phyloP scores from a whole-genome alignment of 768 basidiomycete genomes.

The Lenzites betulinus region DNA sequence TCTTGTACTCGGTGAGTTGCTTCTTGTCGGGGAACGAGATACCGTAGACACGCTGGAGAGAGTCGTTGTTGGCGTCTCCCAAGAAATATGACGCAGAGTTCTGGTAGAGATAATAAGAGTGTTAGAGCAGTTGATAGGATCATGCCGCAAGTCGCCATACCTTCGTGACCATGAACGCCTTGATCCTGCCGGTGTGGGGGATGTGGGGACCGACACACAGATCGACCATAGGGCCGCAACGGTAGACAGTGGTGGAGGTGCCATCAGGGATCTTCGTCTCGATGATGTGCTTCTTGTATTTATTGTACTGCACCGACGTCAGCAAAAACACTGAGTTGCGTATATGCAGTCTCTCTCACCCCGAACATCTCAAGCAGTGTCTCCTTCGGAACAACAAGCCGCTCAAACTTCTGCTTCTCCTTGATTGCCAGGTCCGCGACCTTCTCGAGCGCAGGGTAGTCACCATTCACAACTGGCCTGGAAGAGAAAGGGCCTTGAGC shows the following conservation, averaged over 20 bases:
- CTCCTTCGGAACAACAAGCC: conserved; percentile 91
- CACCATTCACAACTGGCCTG: conserved; percentile 76
- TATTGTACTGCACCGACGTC: conserved; percentile 79
- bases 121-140: not conserved
- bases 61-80: conserved; percentile 81
- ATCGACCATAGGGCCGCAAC: conserved; percentile 98
- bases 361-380: conserved; percentile 95
- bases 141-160: conserved; percentile 38
- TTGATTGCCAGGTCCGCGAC: conserved; percentile 86
- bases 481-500: not conserved
- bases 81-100: conserved; percentile 99
- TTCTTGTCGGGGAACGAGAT: conserved; percentile 99
- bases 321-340: conserved; percentile 8
- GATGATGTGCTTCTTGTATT: conserved; percentile 96
- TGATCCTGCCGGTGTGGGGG: conserved; percentile 96
- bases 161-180: conserved; percentile 96
- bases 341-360: conserved; percentile 43
- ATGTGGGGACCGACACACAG: conserved; percentile 97
- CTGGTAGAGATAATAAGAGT: conserved; percentile 38
- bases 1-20: conserved; percentile 92
- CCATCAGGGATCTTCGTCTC: conserved; percentile 95
- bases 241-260: conserved; percentile 95
- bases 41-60: conserved; percentile 94
- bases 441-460: conserved; percentile 90
- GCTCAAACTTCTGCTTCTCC: conserved; percentile 97